Percentiles rank a stretch among this genome's conserved stretches.
These are phyloP conservation scores for Aspergillus unguis DNA, from an alignment of 2,329 filamentous ascomycete species.

Conservation along the genomic window DNA sequence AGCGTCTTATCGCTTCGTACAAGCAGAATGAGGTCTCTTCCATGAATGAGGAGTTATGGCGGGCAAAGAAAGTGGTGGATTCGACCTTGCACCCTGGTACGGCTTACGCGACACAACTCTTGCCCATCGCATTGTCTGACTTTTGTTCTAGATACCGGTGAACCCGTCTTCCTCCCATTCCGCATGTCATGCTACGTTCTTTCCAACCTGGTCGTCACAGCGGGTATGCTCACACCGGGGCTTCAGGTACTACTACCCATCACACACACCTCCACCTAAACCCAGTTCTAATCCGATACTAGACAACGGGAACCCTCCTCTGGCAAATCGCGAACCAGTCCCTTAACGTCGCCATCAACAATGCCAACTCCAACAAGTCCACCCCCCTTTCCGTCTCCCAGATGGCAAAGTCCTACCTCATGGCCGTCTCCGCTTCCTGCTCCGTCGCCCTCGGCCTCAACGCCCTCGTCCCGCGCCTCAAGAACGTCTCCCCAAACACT, in stretches of 20 bases:
- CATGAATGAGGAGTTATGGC: conserved; percentile 91
- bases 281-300: not conserved
- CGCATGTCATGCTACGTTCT: conserved; percentile 96
- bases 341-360: conserved; percentile 97
- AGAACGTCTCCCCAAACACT: conserved; percentile 69
- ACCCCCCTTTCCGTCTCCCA: conserved; percentile 77
- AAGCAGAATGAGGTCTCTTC: conserved; percentile 73
- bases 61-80: conserved; percentile 94
- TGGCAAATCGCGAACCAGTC: conserved; percentile 98
- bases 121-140: not conserved
- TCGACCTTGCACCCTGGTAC: conserved; percentile 91
- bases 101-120: not conserved
- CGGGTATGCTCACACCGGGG: conserved; percentile 92
- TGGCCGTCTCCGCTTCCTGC: conserved; percentile 90
- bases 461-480: conserved; percentile 79
- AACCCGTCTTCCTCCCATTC: conserved; percentile 89
- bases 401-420: conserved; percentile 82
- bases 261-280: not conserved
- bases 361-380: conserved; percentile 96
- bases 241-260: conserved; percentile 56
- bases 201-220: conserved; percentile 91
- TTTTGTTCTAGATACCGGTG: conserved; percentile 69
- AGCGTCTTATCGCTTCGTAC: conserved; percentile 75
- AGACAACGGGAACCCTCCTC: conserved; percentile 78
- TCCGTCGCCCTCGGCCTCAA: conserved; percentile 91